A percentile compares a stretch with the other conserved stretches of the same genome.
phyloP scores from a whole-genome alignment of 2,329 filamentous ascomycete genomes.

The Malbranchea cinnamomea region DNA sequence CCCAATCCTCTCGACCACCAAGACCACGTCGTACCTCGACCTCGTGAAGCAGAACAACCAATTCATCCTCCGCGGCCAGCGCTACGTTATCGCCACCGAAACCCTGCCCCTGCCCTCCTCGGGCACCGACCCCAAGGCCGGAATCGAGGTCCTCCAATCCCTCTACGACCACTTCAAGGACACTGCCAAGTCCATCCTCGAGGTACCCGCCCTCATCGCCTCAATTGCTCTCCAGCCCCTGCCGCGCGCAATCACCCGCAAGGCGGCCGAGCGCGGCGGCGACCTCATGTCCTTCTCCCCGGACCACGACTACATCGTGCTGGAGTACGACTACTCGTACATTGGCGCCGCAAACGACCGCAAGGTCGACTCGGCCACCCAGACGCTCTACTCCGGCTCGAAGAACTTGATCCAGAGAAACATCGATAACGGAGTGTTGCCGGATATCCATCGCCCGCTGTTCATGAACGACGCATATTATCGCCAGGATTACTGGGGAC shows the following conservation, averaged over 20 bases:
- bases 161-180: constrained; percentile 22
- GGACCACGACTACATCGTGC: constrained; percentile 28
- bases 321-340: constrained; percentile 33
- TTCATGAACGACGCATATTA: constrained; percentile 34
- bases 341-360: constrained; percentile 18
- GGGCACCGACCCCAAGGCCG: constrained; percentile 15
- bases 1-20: constrained; percentile 30
- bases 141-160: constrained; percentile 18
- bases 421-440: constrained; percentile 20
- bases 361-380: constrained; percentile 25
- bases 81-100: constrained; percentile 27
- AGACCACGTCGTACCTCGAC: constrained; percentile 34
- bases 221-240: constrained; percentile 25
- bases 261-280: constrained; percentile 21
- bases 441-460: constrained; percentile 28
- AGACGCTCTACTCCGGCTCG: constrained; percentile 24
- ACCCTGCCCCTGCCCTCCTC: constrained; percentile 23
- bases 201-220: constrained; percentile 17
- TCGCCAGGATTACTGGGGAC: constrained; percentile 30
- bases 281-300: constrained; percentile 29
- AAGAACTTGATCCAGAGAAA: constrained; percentile 20
- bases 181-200: constrained; percentile 15
- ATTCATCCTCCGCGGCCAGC: constrained; percentile 22
- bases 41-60: constrained; percentile 33
- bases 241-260: constrained; percentile 19